Base-by-base conservation (phyloP, 2,329 filamentous ascomycete species). In the Aspergillus fumigatiaffinis region DNA sequence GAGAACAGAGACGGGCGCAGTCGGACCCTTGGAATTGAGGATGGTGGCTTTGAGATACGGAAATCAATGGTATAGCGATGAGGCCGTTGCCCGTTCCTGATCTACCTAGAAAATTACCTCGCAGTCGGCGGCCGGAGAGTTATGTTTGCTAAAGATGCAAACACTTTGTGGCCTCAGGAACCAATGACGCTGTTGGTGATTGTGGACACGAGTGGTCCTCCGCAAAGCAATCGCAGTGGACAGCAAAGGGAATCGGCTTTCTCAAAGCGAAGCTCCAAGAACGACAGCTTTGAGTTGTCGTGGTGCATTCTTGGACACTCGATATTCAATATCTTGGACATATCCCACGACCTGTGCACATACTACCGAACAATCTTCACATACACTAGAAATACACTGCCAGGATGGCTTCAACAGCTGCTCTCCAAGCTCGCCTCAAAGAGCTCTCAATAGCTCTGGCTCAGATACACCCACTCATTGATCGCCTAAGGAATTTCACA, bases 401-500 rank as follows among this genome's bases (percentile, higher is more conserved):
- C 55, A 69, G 53, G 35, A 80, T 80, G 78, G 71, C 73, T 44
- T 66, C 71, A 44, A 60, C 70, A 49, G 62, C 73, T 55, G 63
- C 62, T 32, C 78, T 84, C 29, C 74, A 78, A 52, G 71, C 73
- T 29, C 80, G 81, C 52, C 71, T 85, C 20, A 78, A 75, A 62
- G 69, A 79, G 55, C 79, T 87, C 17, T 81, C 81, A 17, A 78
- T 82, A 53, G 73, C 79, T 20, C 76, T 86, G 58, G 83, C 80
- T 65, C 72, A 79, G 42, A 80, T 80, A 3, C 77, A 82, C 28
- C 77, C 79, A 49, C 79, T 86, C 38, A 82, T 87, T 54, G 76
- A 80, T 54, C 80, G 83, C 38, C 73, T 87, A 20, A 76, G 80
- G 61, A 84, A 80, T 71, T 80, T 87, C 69, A 87, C 69, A 74